Conservation (phyloP, 1,284 basidiomycete genomes). For the Leccinum solheimii region DNA sequence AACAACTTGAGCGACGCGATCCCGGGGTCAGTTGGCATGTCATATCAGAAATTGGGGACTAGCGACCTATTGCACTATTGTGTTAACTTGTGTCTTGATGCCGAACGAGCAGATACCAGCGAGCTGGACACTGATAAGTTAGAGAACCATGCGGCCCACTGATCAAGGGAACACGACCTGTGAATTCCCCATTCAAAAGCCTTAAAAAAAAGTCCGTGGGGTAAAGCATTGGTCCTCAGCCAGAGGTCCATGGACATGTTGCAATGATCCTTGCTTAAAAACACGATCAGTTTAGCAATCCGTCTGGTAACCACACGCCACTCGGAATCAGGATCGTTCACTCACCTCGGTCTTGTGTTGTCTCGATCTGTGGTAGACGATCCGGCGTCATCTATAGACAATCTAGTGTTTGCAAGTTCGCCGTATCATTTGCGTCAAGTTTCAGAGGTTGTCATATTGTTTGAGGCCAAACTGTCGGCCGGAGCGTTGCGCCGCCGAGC, state of each 20-base stretch:
- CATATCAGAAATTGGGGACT: not conserved
- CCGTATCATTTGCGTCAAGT: not conserved
- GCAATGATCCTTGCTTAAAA: not conserved
- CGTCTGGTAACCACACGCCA: not conserved
- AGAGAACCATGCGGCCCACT: not conserved
- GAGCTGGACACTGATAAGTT: not conserved
- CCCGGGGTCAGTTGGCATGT: not conserved
- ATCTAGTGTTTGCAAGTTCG: not conserved
- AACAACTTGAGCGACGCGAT: not conserved
- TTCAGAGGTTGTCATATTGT: not conserved
- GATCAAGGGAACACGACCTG: not conserved
- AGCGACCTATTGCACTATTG: not conserved
- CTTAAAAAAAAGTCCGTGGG: not conserved
- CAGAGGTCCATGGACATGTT: not conserved
- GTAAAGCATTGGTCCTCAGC: not conserved
- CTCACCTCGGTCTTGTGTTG: not conserved
- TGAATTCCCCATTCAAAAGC: too few species aligned
- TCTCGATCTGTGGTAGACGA: not conserved
- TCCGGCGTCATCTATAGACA: not conserved
- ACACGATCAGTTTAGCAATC: not conserved
- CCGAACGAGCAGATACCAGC: not conserved
- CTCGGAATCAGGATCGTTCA: not conserved
- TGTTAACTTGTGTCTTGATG: not conserved
- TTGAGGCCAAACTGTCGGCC: not conserved
- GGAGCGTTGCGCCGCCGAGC: not conserved